Base-by-base conservation (phyloP, 2,329 filamentous ascomycete species). In the Fulvia fulva region DNA sequence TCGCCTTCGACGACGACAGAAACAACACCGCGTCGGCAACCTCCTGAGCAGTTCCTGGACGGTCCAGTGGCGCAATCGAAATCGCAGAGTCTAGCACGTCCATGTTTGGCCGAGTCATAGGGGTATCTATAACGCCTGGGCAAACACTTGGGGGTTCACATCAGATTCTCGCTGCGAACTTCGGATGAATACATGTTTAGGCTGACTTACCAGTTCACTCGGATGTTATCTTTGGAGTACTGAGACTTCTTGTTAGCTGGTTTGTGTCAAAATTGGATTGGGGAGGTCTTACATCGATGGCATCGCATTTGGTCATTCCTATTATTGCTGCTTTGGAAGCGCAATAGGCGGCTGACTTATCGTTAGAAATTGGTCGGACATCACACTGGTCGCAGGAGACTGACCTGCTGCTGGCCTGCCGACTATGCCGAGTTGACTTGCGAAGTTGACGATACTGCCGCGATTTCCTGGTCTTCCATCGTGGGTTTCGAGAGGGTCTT, bases 1-100 rank as follows among this genome's bases (percentile, higher is more conserved):
- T 75, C 1, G 78, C 76, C 58, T 78, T 79, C 19, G 74, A 70
- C 55, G 76, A 77, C 34, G 74, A 75, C 4, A 80, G 63, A 56
- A 80, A 80, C 34, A 80, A 62, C 9, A 78, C 71, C 0, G 74
- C 76, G 63, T 80, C 78, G 2, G 78, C 77, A 11, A 80, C 71
- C 57, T 81, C 78, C 51, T 80, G 74, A 0, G 76, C 70, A 3
- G 75, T 77, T 0, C 77, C 77, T 58, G 75, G 74, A 25, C 76
- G 74, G 11, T 81, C 79, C 14, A 72, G 66, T 2, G 70, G 70
- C 14, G 70, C 70, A 12, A 71, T 71, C 1, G 62, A 51, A 23
- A 73, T 67, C 2, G 70, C 70, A 25, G 68, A 62, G 37, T 51
- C 58, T 12, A 71, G 56, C 5, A 66, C 60, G 22, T 66, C 68